Conservation (phyloP, 768 basidiomycete genomes). For the Suillus fuscotomentosus region DNA sequence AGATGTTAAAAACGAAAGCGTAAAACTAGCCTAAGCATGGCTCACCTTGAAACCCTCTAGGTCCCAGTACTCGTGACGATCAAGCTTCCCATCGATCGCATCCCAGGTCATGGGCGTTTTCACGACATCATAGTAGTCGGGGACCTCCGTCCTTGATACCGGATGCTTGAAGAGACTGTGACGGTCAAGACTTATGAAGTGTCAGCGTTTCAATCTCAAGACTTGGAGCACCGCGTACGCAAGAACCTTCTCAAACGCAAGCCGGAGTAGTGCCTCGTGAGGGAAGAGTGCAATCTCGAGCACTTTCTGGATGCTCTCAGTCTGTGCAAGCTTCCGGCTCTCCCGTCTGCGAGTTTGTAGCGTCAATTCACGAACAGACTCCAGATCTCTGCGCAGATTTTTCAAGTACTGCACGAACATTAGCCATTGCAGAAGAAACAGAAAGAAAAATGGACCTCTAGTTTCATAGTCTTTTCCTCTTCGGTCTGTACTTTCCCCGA, state of each 20-base stretch:
- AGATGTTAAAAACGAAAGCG: not conserved
- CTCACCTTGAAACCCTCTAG: constrained; percentile 68
- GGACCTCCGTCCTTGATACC: constrained; percentile 74
- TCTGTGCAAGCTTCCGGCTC: constrained; percentile 69
- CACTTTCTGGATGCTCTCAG: constrained; percentile 63
- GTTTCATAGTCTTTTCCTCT: constrained; percentile 77
- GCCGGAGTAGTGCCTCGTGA: constrained; percentile 57
- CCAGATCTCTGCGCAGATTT: constrained; percentile 74
- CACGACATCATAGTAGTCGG: constrained; percentile 90
- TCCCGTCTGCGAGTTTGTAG: constrained; percentile 77
- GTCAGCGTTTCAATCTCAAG: constrained; percentile 5
- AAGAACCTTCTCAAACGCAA: constrained; percentile 68
- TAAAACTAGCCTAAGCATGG: constrained; percentile 3
- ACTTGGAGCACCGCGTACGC: constrained; percentile 44
- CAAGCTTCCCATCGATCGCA: constrained; percentile 77
- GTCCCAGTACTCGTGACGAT: constrained; percentile 81
- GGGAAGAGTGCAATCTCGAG: constrained; percentile 66
- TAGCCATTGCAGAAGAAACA: not conserved
- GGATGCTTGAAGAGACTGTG: constrained; percentile 79
- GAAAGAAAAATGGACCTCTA: constrained; percentile 56
- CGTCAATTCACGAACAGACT: constrained; percentile 63
- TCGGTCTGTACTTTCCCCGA: constrained; percentile 66
- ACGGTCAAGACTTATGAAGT: constrained; percentile 60
- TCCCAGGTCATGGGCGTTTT: constrained; percentile 88
- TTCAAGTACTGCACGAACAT: constrained; percentile 45